phyloP scores from a whole-genome alignment of 768 basidiomycete species.

The Solioccasus polychromus region DNA sequence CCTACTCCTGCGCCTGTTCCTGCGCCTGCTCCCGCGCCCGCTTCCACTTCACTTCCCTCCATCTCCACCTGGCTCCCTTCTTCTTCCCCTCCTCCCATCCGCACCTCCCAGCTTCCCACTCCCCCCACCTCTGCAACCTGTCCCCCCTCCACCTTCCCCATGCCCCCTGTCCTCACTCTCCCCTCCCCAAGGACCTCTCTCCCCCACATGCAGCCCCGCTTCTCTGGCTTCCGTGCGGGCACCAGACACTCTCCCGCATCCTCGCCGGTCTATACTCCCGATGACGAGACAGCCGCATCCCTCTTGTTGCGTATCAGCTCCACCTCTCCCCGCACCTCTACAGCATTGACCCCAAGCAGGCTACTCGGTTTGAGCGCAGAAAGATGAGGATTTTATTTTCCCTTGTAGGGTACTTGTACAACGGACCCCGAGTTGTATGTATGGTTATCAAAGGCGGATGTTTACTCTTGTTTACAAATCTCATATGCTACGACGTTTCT shows the following conservation, averaged over 20 bases:
- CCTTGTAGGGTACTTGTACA: conserved; percentile 5
- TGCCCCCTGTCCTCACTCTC: conserved; percentile 43
- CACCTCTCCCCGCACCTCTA: conserved; percentile 15
- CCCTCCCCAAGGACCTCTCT: conserved; percentile 29
- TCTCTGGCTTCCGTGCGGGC: conserved; percentile 23
- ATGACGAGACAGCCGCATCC: conserved; percentile 70
- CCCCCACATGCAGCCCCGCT: conserved; percentile 18
- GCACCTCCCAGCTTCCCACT: conserved; percentile 43
- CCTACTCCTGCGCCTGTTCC: conserved; percentile 7
- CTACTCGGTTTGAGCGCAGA: conserved; percentile 20
- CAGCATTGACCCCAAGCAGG: conserved; percentile 27
- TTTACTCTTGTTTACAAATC: conserved; percentile 12
- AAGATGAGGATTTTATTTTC: conserved; percentile 6
- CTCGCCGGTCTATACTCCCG: conserved; percentile 38
- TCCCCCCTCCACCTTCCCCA: conserved; percentile 35
- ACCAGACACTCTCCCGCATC: conserved; percentile 20
- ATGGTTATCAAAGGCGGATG: too few relatives aligned
- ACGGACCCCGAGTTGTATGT: conserved; percentile 1
- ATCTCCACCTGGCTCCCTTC: conserved; percentile 66
- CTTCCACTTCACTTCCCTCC: too few relatives aligned
- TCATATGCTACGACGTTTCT: neutral
- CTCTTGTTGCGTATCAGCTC: conserved; percentile 61
- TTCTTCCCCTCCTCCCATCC: conserved; percentile 16
- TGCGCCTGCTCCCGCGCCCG: conserved; percentile 32
- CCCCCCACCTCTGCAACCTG: conserved; percentile 57